Evolutionary conservation across 208 protist genomes (phyloP).

Genomic region (Sergeia podlipaevii): DNA sequence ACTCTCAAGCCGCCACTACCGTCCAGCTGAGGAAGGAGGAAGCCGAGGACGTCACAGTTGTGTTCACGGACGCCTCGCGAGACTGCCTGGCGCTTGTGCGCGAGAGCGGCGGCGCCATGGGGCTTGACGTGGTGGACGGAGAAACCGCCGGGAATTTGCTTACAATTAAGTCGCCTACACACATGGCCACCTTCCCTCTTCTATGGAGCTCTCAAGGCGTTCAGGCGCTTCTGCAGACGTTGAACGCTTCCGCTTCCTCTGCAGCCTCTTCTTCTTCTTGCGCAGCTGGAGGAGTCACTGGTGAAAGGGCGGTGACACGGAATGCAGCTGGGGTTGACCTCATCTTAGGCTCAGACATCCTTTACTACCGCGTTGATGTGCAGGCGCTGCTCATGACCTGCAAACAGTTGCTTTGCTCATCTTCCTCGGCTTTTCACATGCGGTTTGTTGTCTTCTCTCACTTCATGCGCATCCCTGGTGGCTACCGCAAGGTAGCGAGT

Average conservation of each 20-base stretch:
- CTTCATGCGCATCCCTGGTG: conserved; percentile 61
- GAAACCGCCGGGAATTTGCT: background rate
- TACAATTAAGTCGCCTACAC: background rate
- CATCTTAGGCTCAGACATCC: conserved; percentile 60
- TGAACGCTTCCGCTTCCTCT: too few species aligned
- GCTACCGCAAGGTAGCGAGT: conserved; percentile 20
- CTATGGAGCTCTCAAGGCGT: conserved; percentile 31
- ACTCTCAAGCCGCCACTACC: conserved; percentile 2
- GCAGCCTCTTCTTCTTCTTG: too few species aligned
- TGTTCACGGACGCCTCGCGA: conserved; percentile 53
- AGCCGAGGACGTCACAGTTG: conserved; percentile 8
- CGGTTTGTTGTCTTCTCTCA: conserved; percentile 33
- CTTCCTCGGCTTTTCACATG: background rate
- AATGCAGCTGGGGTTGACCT: conserved; percentile 6
- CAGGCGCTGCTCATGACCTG: conserved; percentile 33
- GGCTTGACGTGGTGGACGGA: conserved; percentile 6
- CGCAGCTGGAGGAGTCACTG: background rate
- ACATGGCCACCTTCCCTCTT: conserved; percentile 26
- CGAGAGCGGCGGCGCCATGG: conserved; percentile 8
- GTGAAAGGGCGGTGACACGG: background rate
- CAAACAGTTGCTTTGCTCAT: conserved; percentile 19
- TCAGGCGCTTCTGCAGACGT: conserved; percentile 4
- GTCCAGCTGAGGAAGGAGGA: background rate
- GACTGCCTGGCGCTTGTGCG: conserved; percentile 46
- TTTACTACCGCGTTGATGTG: conserved; percentile 73